These are phyloP conservation scores for Cichorium intybus DNA, from an alignment of 140 eudicot genomes.

Conservation along the genomic window DNA sequence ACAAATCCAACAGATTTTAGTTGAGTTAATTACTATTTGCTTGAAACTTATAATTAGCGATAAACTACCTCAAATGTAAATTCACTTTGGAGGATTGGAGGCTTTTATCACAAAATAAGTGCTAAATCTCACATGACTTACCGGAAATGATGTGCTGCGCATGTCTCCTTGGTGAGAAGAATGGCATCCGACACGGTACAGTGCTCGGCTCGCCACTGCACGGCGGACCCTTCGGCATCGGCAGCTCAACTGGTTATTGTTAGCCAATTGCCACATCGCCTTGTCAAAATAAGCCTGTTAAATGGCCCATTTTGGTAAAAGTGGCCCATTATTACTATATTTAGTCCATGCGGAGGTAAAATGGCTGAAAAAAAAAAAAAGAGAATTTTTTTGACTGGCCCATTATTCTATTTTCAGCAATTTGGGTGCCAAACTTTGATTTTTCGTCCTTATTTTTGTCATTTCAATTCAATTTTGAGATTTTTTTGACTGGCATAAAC, in stretches of 20 bases:
- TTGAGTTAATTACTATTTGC: background rate
- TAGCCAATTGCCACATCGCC: background rate
- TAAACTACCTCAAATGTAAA: background rate
- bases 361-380: too few species aligned
- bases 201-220: constrained; percentile 20
- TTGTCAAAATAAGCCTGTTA: background rate
- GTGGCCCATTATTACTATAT: too few species aligned
- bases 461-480: too few species aligned
- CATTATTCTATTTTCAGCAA: too few species aligned
- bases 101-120: background rate
- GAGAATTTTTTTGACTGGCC: too few species aligned
- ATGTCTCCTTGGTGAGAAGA: constrained; percentile 9
- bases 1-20: background rate
- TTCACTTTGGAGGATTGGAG: background rate
- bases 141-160: constrained; percentile 24
- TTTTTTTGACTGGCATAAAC: too few species aligned
- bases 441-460: too few species aligned
- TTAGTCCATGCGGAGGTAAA: too few species aligned
- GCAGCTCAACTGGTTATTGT: background rate
- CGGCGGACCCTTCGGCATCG: constrained; percentile 15
- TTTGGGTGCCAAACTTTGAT: too few species aligned
- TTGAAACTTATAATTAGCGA: background rate
- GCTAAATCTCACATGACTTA: background rate
- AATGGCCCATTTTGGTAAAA: background rate
- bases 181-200: background rate